A percentile compares a stretch with the other conserved stretches of the same genome.
These are phyloP conservation scores for Dryadomyces sulphureus DNA, from an alignment of 2,329 filamentous ascomycete species.

Conservation along the genomic window DNA sequence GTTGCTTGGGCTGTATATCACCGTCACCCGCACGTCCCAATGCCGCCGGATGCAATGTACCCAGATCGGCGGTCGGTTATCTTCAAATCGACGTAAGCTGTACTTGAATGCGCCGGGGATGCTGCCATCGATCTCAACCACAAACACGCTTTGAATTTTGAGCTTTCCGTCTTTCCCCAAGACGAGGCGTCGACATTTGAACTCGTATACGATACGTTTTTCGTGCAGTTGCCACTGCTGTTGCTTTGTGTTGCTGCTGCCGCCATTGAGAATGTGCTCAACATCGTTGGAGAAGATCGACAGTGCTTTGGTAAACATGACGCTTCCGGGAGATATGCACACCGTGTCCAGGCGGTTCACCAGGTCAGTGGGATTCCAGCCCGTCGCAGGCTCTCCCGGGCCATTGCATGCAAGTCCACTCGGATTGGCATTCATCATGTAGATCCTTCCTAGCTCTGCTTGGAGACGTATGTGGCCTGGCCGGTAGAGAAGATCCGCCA, in stretches of 20 bases:
- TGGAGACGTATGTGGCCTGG: conserved; percentile 13
- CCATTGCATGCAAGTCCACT: conserved; percentile 14
- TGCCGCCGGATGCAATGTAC: conserved; percentile 17
- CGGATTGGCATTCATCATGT: conserved; percentile 11
- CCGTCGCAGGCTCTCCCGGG: conserved; percentile 8
- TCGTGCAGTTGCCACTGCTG: conserved; percentile 8
- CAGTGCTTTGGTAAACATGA: conserved; percentile 16
- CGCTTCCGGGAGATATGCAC: conserved; percentile 6
- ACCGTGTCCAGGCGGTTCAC: conserved; percentile 8
- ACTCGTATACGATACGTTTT: conserved; percentile 12
- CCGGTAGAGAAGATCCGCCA: conserved; percentile 11
- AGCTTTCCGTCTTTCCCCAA: not conserved
- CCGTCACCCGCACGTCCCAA: conserved; percentile 17
- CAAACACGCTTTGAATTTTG: conserved; percentile 5
- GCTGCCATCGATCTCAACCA: conserved; percentile 13
- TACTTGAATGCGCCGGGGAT: conserved; percentile 10
- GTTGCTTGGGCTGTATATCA: conserved; percentile 10
- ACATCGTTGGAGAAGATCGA: conserved; percentile 14
- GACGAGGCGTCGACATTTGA: conserved; percentile 10
- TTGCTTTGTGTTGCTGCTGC: not conserved
- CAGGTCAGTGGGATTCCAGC: conserved; percentile 13
- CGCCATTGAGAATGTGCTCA: conserved; percentile 4
- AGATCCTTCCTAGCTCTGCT: conserved; percentile 17
- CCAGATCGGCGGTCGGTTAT: conserved; percentile 11
- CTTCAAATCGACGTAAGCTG: conserved; percentile 10